Percentiles rank a stretch among this genome's conserved stretches.
Evolutionary conservation across 1,284 basidiomycete genomes (phyloP).

Genomic region (Exobasidium rhododendri): DNA sequence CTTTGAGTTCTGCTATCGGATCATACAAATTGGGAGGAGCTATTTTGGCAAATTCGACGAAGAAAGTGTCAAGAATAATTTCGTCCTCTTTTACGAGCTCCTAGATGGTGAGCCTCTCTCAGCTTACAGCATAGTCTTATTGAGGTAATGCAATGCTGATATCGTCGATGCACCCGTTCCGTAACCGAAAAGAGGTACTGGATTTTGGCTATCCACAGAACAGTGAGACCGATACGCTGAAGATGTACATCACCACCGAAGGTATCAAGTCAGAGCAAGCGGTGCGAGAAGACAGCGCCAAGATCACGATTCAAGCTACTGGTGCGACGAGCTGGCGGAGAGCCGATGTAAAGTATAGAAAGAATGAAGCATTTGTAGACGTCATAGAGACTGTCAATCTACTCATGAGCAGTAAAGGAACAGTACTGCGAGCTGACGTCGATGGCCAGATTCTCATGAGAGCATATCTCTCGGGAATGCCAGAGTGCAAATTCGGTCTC

Average conservation of each 20-base stretch:
- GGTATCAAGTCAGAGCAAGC: constrained; percentile 78
- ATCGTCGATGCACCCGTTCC: too few species aligned
- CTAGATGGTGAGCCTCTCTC: constrained; percentile 30
- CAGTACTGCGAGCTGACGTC: constrained; percentile 88
- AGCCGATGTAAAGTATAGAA: constrained; percentile 92
- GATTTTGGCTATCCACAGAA: constrained; percentile 99
- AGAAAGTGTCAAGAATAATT: constrained; percentile 95
- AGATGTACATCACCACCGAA: constrained; percentile 97
- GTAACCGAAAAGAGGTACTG: constrained; percentile 90
- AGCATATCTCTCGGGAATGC: constrained; percentile 90
- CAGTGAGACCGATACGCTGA: constrained; percentile 93
- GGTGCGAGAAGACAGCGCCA: constrained; percentile 83
- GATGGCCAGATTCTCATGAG: constrained; percentile 98
- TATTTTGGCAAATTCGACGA: constrained; percentile 99
- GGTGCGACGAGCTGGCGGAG: constrained; percentile 90
- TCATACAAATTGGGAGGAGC: constrained; percentile 85
- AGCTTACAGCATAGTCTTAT: neutral
- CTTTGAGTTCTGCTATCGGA: constrained; percentile 95
- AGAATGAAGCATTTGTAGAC: constrained; percentile 97
- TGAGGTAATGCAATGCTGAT: too few species aligned
- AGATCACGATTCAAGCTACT: constrained; percentile 93
- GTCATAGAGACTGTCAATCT: constrained; percentile 95
- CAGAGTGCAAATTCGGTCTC: constrained; percentile 95
- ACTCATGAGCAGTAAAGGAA: constrained; percentile 88
- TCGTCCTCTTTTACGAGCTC: constrained; percentile 58